Evolutionary conservation across 1,284 basidiomycete genomes (phyloP).

Genomic region (Pseudozyma sp.): DNA sequence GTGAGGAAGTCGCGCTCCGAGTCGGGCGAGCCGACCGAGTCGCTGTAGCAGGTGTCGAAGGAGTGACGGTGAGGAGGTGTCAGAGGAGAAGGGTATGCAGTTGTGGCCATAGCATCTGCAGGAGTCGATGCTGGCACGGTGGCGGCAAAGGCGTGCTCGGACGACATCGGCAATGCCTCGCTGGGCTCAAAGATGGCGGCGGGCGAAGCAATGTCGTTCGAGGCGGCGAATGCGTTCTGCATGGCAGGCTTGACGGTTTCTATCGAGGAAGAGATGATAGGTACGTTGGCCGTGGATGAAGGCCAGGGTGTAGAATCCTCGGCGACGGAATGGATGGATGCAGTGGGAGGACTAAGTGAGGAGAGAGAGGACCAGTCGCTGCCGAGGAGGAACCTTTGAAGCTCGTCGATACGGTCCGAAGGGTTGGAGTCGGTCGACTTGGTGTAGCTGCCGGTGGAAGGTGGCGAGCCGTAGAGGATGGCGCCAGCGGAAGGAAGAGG

Average conservation of each 20-base stretch:
- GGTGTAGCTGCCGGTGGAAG: slow-evolving; percentile 22
- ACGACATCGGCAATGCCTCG: not conserved
- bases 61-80: slow-evolving; percentile 41
- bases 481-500: slow-evolving; percentile 15
- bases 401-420: slow-evolving; percentile 31
- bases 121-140: not conserved
- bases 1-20: slow-evolving; percentile 50
- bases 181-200: not conserved
- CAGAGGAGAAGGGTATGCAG: slow-evolving; percentile 15
- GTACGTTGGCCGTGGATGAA: slow-evolving; percentile 5
- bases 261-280: slow-evolving; percentile 18
- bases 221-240: not conserved
- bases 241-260: slow-evolving; percentile 23
- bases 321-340: slow-evolving; percentile 8
- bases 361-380: slow-evolving; percentile 48
- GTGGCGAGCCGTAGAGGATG: slow-evolving; percentile 19
- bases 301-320: slow-evolving; percentile 11
- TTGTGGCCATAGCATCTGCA: not conserved
- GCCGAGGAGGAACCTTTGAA: slow-evolving; percentile 40
- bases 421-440: slow-evolving; percentile 21
- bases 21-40: slow-evolving; percentile 45
- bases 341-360: slow-evolving; percentile 27
- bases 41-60: slow-evolving; percentile 40
- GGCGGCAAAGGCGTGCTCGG: not conserved
- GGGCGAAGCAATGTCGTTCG: not conserved